These are phyloP conservation scores for Raffaelea albimanens DNA, from an alignment of 2,329 filamentous ascomycete genomes.

Conservation along the genomic window DNA sequence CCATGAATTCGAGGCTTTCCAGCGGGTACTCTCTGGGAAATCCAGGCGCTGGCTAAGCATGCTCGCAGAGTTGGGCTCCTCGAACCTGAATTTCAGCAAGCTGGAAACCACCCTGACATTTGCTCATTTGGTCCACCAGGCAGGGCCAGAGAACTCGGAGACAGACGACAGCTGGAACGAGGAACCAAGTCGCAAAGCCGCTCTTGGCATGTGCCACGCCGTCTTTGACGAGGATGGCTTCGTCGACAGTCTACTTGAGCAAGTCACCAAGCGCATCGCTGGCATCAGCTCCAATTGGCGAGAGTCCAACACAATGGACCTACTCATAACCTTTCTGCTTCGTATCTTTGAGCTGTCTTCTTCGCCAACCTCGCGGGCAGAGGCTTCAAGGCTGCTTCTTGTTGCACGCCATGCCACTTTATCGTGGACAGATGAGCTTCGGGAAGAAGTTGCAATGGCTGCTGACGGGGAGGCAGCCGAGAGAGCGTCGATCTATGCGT, in stretches of 20 bases:
- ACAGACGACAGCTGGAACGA: constrained; percentile 8
- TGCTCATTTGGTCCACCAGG: constrained; percentile 41
- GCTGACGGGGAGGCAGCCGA: constrained; percentile 20
- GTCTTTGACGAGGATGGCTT: constrained; percentile 41
- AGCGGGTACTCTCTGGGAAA: constrained; percentile 35
- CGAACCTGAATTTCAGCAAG: constrained; percentile 50
- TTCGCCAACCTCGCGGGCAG: constrained; percentile 3
- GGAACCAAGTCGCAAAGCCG: not conserved
- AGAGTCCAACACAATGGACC: constrained; percentile 48
- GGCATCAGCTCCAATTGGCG: constrained; percentile 46
- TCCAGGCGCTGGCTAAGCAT: constrained; percentile 34
- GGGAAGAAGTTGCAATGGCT: constrained; percentile 30
- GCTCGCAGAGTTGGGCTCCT: constrained; percentile 38
- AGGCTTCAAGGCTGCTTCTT: constrained; percentile 25
- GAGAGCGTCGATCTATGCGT: constrained; percentile 30
- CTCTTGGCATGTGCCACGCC: constrained; percentile 35
- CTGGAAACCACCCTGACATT: constrained; percentile 40
- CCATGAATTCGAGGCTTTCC: constrained; percentile 45
- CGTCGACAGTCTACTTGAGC: constrained; percentile 34
- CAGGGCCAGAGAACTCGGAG: constrained; percentile 30
- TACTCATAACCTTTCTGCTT: constrained; percentile 40
- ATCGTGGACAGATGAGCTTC: constrained; percentile 39
- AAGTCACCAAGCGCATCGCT: constrained; percentile 33
- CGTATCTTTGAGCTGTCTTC: constrained; percentile 22
- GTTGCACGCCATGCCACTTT: constrained; percentile 32